These are phyloP conservation scores for Chondrus crispus DNA, from an alignment of 23 red algal species.

Conservation along the genomic window DNA sequence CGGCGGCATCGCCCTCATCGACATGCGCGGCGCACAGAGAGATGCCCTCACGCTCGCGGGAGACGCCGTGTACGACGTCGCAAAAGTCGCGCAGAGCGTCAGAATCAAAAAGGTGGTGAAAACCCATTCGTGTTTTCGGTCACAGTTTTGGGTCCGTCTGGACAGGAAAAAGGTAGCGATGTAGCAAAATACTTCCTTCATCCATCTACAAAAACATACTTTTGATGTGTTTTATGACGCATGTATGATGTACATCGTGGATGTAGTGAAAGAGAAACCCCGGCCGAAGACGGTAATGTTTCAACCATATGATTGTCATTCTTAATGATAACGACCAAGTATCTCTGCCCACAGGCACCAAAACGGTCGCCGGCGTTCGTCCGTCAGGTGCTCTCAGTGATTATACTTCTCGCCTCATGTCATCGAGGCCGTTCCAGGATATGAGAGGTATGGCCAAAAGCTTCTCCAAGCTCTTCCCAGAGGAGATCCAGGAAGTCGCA, in stretches of 20 bases:
- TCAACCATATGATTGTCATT: slow-evolving; percentile 93
- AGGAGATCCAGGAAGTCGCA: slow-evolving; percentile 79
- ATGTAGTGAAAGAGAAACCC: neutral
- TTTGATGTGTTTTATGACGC: neutral
- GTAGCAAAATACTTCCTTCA: neutral
- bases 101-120: neutral
- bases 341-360: slow-evolving; percentile 92
- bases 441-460: slow-evolving; percentile 82
- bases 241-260: neutral
- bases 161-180: neutral
- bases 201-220: neutral
- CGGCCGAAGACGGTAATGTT: neutral
- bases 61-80: too few relatives aligned
- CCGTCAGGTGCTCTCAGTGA: slow-evolving; percentile 88
- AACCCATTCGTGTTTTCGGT: neutral
- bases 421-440: slow-evolving; percentile 79
- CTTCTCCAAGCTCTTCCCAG: slow-evolving; percentile 84
- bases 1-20: too few relatives aligned
- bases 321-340: slow-evolving; percentile 98
- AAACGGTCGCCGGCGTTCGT: slow-evolving; percentile 81
- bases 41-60: too few relatives aligned
- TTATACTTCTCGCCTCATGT: slow-evolving; percentile 82
- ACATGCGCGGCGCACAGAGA: too few relatives aligned
- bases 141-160: neutral
- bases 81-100: too few relatives aligned